Base-by-base conservation (phyloP, 495 filamentous ascomycete species). In the Lophium mytilinum region DNA sequence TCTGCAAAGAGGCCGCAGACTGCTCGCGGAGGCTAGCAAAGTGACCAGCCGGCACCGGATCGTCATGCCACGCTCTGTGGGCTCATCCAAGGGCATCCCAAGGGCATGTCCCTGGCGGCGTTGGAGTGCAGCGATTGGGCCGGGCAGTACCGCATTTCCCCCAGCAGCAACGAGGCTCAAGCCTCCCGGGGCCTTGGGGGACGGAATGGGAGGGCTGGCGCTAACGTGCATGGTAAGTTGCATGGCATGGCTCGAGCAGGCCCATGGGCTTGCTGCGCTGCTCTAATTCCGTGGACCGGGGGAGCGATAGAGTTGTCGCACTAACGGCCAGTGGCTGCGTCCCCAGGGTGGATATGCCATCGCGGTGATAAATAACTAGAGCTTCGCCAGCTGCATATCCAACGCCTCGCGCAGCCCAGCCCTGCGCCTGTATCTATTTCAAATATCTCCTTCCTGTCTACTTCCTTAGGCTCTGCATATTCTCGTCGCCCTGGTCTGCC, bases 221-320 rank as follows among this genome's bases (percentile, higher is more conserved):
- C 39, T 49, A 39, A 40, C 54, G n/a, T 61, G 54, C 52, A 58
- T 58, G 57, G 54, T 63, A 63, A 59, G 51, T 37, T 59, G 56
- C 61, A 59, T 56, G 52, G 61, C 61, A 52, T 39, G 52, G 24
- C 45, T 30, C 24, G 24, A 30, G 24, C 24, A 30, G 24, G 24
- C 47, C 46, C 18, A 48, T 45, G 53, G 37, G 49, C 50, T 34
- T 49, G 36, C 46, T 58, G 15, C 21, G 12, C 55, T 42, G 54
- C 48, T 61, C 55, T 35, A 51, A 64, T 58, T 58, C 58, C 58
- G 58, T 43, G 37, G 47, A 55, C 57, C 61, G 56, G 61, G 61
- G 61, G 40, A 43, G 19, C 50, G 57, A 64, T 60, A 64, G 57
- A 64, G 36, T 48, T 52, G 24, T 40, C 34, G 49, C 49, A 52